phyloP scores from a whole-genome alignment of 495 filamentous ascomycete species.

The Penicillium subrubescens region DNA sequence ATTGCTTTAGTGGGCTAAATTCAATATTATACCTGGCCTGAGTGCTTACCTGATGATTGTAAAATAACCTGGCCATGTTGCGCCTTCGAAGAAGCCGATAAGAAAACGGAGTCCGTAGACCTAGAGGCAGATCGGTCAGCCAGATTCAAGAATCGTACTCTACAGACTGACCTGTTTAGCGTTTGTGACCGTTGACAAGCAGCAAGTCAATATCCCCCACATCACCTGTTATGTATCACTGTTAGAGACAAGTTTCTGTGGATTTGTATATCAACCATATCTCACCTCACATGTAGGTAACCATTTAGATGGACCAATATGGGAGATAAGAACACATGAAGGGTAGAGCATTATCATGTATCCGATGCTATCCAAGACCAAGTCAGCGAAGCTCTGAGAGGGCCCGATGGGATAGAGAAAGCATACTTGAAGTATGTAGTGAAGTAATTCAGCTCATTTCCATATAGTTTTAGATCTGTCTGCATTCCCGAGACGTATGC shows the following conservation, averaged over 20 bases:
- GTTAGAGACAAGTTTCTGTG: background rate
- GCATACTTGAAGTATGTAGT: background rate
- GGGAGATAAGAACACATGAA: background rate
- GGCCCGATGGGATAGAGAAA: background rate
- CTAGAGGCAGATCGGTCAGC: background rate
- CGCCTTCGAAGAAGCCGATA: background rate
- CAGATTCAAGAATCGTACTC: background rate
- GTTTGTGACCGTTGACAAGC: background rate
- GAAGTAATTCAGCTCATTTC: background rate
- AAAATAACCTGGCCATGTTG: background rate
- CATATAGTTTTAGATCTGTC: background rate
- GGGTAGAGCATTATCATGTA: background rate
- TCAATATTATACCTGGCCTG: background rate
- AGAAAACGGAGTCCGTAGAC: background rate
- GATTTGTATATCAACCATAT: background rate
- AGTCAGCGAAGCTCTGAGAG: background rate
- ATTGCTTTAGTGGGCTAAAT: background rate
- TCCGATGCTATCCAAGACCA: background rate
- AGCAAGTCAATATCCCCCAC: background rate
- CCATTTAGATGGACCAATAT: background rate
- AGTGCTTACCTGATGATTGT: background rate
- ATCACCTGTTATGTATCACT: background rate
- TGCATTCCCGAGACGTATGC: background rate
- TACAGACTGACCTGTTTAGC: background rate
- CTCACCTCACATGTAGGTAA: background rate